phyloP scores from a whole-genome alignment of 2,329 filamentous ascomycete genomes.

The Talaromyces sp. region DNA sequence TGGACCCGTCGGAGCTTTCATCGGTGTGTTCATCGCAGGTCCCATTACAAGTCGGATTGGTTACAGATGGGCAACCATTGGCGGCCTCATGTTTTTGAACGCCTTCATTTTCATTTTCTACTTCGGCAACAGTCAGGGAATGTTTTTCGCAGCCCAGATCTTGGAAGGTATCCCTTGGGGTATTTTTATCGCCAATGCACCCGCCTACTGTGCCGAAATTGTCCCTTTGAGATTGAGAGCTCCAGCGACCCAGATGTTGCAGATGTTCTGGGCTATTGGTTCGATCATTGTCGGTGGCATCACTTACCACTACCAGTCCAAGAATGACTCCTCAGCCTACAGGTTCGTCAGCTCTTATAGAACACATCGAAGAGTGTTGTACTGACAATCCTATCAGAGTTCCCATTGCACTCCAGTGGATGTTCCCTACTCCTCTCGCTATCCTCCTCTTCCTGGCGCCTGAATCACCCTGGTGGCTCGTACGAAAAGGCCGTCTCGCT shows the following conservation, averaged over 20 bases:
- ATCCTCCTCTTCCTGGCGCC: constrained; percentile 53
- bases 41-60: constrained; percentile 57
- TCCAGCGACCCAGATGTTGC: constrained; percentile 59
- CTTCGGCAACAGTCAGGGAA: constrained; percentile 43
- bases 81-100: constrained; percentile 51
- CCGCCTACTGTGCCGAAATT: constrained; percentile 61
- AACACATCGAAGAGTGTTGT: constrained; percentile 10
- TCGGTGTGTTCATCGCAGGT: constrained; percentile 51
- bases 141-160: constrained; percentile 54
- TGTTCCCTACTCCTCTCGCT: constrained; percentile 55
- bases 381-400: constrained; percentile 42
- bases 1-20: constrained; percentile 52
- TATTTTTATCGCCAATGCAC: constrained; percentile 63
- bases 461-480: constrained; percentile 52
- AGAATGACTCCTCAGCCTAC: constrained; percentile 35
- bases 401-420: constrained; percentile 57
- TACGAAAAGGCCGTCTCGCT: constrained; percentile 47
- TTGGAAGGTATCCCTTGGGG: constrained; percentile 64
- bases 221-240: constrained; percentile 57
- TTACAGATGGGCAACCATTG: constrained; percentile 59
- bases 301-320: constrained; percentile 52
- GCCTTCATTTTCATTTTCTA: constrained; percentile 53
- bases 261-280: constrained; percentile 65
- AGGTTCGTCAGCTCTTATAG: constrained; percentile 34
- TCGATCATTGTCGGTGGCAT: constrained; percentile 58